phyloP scores from a whole-genome alignment of 2,329 filamentous ascomycete species.

The Aspergillus fischeri region DNA sequence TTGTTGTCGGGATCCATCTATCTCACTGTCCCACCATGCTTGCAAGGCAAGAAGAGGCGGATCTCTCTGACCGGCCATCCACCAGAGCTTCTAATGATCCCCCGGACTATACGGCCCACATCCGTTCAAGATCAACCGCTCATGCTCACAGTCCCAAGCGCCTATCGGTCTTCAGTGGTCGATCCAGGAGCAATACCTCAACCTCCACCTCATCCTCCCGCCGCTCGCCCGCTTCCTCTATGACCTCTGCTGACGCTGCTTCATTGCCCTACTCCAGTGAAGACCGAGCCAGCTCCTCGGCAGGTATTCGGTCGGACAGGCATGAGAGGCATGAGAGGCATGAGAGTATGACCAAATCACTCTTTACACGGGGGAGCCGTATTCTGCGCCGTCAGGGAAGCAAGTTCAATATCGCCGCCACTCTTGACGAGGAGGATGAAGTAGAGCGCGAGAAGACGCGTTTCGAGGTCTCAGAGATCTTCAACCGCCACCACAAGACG shows the following conservation, averaged over 20 bases:
- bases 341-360: slow-evolving; percentile 36
- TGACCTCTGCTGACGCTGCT: slow-evolving; percentile 33
- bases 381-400: slow-evolving; percentile 46
- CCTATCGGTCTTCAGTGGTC: slow-evolving; percentile 37
- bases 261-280: slow-evolving; percentile 29
- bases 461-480: slow-evolving; percentile 30
- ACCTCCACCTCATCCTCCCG: slow-evolving; percentile 48
- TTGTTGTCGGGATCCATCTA: slow-evolving; percentile 1
- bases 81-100: slow-evolving; percentile 30
- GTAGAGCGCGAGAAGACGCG: slow-evolving; percentile 28
- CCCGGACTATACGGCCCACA: slow-evolving; percentile 31
- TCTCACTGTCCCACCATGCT: slow-evolving; percentile 11
- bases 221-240: slow-evolving; percentile 44
- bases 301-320: slow-evolving; percentile 29
- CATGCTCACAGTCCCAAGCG: slow-evolving; percentile 36
- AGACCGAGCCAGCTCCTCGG: slow-evolving; percentile 26
- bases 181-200: slow-evolving; percentile 44
- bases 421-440: slow-evolving; percentile 40
- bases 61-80: slow-evolving; percentile 24
- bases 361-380: slow-evolving; percentile 43
- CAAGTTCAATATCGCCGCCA: slow-evolving; percentile 42
- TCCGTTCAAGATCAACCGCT: slow-evolving; percentile 34
- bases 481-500: slow-evolving; percentile 29
- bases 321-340: slow-evolving; percentile 34
- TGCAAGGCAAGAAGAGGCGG: slow-evolving; percentile 7